Evolutionary conservation across 1,284 basidiomycete species (phyloP).

Genomic region (Heterobasidion occidentale): DNA sequence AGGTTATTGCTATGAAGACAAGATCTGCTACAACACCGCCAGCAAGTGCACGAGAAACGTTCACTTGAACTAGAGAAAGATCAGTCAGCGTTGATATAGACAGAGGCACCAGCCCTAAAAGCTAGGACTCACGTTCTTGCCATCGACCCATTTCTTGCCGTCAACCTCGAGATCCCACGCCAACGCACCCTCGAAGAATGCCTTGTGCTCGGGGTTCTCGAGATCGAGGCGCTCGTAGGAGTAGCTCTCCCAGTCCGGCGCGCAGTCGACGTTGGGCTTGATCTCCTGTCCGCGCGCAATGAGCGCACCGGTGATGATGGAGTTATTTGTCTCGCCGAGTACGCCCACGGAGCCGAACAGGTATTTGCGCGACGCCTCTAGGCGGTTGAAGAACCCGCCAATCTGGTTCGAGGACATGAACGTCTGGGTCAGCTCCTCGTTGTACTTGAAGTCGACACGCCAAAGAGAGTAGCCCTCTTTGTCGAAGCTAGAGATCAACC

Average conservation of each 20-base stretch:
- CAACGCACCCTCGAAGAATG: slow-evolving; percentile 83
- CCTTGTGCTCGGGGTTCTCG: slow-evolving; percentile 64
- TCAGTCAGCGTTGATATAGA: background rate
- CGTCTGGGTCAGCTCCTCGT: slow-evolving; percentile 83
- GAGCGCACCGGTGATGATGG: slow-evolving; percentile 72
- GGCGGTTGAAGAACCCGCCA: slow-evolving; percentile 93
- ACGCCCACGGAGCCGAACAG: slow-evolving; percentile 92
- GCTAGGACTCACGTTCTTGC: slow-evolving; percentile 58
- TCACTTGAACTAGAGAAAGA: slow-evolving; percentile 10
- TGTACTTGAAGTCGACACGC: slow-evolving; percentile 97
- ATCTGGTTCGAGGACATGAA: slow-evolving; percentile 94
- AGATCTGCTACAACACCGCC: slow-evolving; percentile 1
- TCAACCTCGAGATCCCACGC: slow-evolving; percentile 86
- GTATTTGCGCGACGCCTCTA: slow-evolving; percentile 93
- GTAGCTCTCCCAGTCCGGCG: slow-evolving; percentile 94
- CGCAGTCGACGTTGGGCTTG: slow-evolving; percentile 68
- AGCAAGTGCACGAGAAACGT: background rate
- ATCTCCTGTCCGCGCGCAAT: slow-evolving; percentile 75
- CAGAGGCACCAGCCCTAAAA: background rate
- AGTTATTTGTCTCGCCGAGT: slow-evolving; percentile 75
- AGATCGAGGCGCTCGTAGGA: slow-evolving; percentile 68
- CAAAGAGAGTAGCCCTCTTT: slow-evolving; percentile 86
- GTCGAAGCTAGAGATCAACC: slow-evolving; percentile 63
- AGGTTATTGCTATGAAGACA: background rate
- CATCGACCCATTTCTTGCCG: slow-evolving; percentile 83